Percentiles rank a stretch among this genome's conserved stretches.
phyloP scores from a whole-genome alignment of 2,329 filamentous ascomycete genomes.

The Ophiostoma fasciatum region DNA sequence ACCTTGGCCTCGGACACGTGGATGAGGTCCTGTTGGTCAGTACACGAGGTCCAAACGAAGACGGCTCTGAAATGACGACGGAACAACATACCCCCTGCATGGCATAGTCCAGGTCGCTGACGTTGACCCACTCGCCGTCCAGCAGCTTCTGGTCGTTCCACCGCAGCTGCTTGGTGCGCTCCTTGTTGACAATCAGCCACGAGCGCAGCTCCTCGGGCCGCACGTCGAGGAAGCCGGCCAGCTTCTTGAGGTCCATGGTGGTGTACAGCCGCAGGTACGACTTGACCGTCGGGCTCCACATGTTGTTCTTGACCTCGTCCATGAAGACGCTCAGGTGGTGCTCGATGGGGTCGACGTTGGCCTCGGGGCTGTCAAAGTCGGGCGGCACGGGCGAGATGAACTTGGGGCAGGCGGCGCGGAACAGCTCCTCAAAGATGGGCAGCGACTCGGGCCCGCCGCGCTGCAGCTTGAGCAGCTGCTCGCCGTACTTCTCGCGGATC shows the following conservation, averaged over 20 bases:
- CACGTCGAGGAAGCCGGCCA: slow-evolving; percentile 92
- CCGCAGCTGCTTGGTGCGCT: slow-evolving; percentile 89
- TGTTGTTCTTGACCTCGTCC: slow-evolving; percentile 99
- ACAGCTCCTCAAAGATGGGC: slow-evolving; percentile 95
- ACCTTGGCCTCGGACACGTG: slow-evolving; percentile 99
- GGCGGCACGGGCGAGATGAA: slow-evolving; percentile 97
- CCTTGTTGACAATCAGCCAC: slow-evolving; percentile 95
- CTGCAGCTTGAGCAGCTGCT: slow-evolving; percentile 94
- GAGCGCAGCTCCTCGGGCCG: slow-evolving; percentile 90
- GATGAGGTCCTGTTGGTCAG: slow-evolving; percentile 62
- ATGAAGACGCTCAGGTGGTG: slow-evolving; percentile 97
- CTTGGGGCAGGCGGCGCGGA: slow-evolving; percentile 95
- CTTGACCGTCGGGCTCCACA: slow-evolving; percentile 94
- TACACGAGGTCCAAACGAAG: neutral
- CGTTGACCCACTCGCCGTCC: slow-evolving; percentile 84
- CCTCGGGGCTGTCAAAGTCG: slow-evolving; percentile 90
- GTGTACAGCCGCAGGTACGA: slow-evolving; percentile 98
- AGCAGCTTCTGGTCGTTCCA: slow-evolving; percentile 84
- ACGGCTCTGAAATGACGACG: slow-evolving; percentile 2
- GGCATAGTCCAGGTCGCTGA: slow-evolving; percentile 92
- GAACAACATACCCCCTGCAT: slow-evolving; percentile 68
- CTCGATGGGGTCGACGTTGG: slow-evolving; percentile 94
- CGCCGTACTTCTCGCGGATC: slow-evolving; percentile 96
- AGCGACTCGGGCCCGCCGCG: slow-evolving; percentile 89
- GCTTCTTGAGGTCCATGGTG: slow-evolving; percentile 97